phyloP scores from a whole-genome alignment of 306 rosid species.

The Luffa aegyptiaca region DNA sequence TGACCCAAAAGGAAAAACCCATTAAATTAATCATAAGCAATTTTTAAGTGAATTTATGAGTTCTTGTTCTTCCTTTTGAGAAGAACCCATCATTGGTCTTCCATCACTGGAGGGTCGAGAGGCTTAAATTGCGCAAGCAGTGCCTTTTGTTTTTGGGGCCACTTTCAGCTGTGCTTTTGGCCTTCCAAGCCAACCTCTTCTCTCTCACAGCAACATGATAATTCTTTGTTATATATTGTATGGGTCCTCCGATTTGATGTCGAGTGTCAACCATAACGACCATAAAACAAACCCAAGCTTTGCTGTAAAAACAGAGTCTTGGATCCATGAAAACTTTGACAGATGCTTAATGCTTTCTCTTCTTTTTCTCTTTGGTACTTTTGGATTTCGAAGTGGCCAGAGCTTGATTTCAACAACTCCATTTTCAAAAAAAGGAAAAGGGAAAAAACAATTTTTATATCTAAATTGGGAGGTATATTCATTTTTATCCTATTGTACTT shows the following conservation, averaged over 20 bases:
- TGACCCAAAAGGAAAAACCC: not conserved
- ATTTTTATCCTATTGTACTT: too few relatives aligned
- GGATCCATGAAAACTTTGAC: not conserved
- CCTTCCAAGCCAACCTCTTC: not conserved
- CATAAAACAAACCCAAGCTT: not conserved
- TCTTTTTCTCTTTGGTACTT: not conserved
- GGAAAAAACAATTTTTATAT: too few relatives aligned
- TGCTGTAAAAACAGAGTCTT: not conserved
- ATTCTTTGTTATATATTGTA: not conserved
- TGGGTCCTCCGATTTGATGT: not conserved
- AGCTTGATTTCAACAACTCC: not conserved
- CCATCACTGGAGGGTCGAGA: not conserved
- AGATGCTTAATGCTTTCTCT: not conserved
- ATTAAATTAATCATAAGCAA: not conserved
- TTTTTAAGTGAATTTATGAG: not conserved
- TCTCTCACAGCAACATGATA: not conserved
- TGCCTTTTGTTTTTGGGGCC: not conserved
- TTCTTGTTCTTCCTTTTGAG: not conserved
- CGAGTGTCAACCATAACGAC: not conserved
- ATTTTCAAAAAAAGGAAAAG: too few relatives aligned
- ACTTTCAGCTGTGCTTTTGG: not conserved
- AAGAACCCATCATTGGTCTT: not conserved
- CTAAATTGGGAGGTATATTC: too few relatives aligned
- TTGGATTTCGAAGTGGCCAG: too few relatives aligned
- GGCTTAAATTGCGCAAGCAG: slow-evolving; percentile 13